phyloP scores from a whole-genome alignment of 208 protist genomes.

The Leishmania amazonensis region DNA sequence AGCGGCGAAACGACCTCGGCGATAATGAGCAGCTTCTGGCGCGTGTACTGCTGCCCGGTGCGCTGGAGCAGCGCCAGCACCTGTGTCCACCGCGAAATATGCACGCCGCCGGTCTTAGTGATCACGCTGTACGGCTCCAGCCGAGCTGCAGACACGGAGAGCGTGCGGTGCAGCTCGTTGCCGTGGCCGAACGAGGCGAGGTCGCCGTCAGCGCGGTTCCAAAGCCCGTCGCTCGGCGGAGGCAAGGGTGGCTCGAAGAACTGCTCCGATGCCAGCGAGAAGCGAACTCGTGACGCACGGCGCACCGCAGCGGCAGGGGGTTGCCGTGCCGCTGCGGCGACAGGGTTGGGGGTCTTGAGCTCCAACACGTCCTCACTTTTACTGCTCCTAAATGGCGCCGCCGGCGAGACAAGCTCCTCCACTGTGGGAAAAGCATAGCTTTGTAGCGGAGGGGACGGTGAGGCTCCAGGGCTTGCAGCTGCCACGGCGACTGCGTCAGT shows the following conservation, averaged over 20 bases:
- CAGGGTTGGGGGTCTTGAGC: background rate
- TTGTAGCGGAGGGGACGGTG: background rate
- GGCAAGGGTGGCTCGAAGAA: background rate
- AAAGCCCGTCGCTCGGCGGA: background rate
- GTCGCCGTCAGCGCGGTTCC: background rate
- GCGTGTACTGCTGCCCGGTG: conserved; percentile 37
- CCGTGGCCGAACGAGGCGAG: background rate
- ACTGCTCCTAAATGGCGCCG: background rate
- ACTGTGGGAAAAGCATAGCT: background rate
- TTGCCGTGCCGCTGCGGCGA: background rate
- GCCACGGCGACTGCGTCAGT: background rate
- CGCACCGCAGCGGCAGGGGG: conserved; percentile 1
- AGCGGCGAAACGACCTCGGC: conserved; percentile 48
- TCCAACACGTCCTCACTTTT: background rate
- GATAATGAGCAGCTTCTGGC: conserved; percentile 26
- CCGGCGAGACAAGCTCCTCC: background rate
- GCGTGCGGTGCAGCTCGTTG: background rate
- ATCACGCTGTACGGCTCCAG: conserved; percentile 33
- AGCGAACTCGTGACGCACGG: conserved; percentile 8
- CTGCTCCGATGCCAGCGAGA: background rate
- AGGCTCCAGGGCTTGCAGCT: background rate
- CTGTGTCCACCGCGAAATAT: conserved; percentile 22
- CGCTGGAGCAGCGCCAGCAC: conserved; percentile 45
- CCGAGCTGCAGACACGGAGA: background rate
- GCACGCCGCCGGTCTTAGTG: conserved; percentile 12